Evolutionary conservation across 176 grass and related monocot genomes (phyloP).

Genomic region (Alopecurus myosuroides): DNA sequence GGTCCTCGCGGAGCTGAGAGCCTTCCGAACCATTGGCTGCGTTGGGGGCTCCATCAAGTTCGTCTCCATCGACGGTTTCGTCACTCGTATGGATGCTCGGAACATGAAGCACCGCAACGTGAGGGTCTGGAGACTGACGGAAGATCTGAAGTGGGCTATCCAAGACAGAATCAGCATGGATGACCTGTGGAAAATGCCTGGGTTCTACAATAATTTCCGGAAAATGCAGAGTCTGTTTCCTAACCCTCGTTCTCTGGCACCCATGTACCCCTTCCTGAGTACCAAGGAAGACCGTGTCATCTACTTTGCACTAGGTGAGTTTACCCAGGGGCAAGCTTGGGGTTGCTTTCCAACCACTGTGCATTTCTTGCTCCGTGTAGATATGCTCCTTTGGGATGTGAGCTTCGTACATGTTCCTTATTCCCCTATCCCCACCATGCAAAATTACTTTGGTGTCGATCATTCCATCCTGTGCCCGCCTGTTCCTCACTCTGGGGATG

Average conservation of each 20-base stretch:
- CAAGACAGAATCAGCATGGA: neutral
- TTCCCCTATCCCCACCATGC: too few relatives aligned
- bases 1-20: fast-evolving
- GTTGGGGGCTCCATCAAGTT: neutral
- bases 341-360: neutral
- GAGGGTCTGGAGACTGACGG: neutral
- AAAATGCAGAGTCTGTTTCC: neutral
- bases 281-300: neutral
- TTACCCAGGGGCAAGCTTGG: neutral
- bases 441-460: too few relatives aligned
- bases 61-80: neutral
- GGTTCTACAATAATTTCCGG: too few relatives aligned
- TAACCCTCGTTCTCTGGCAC: neutral
- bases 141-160: neutral
- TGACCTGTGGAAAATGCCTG: neutral
- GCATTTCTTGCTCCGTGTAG: neutral
- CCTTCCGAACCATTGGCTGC: neutral
- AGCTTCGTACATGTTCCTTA: too few relatives aligned
- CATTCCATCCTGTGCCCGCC: too few relatives aligned
- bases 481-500: too few relatives aligned
- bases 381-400: neutral
- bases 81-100: neutral
- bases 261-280: neutral
- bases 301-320: neutral
- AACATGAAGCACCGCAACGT: neutral